Evolutionary conservation across 139 green algal genomes (phyloP).

Genomic region (Deuterostichococcus epilithicus): DNA sequence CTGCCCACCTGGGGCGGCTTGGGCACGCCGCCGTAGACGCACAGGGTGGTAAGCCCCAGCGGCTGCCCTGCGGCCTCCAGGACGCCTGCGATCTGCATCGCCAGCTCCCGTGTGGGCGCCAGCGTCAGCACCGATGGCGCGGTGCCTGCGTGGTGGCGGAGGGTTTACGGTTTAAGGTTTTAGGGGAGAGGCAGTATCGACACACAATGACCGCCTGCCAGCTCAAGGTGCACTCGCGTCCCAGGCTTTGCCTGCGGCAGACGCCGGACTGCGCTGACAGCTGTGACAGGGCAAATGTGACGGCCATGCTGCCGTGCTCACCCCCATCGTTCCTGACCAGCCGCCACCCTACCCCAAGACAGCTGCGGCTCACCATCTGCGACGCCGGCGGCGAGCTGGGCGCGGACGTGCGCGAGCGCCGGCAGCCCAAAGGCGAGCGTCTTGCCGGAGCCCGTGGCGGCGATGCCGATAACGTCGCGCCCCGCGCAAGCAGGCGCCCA

Average conservation of each 20-base stretch:
- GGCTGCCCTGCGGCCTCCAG: conserved; percentile 56
- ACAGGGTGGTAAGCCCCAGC: conserved; percentile 53
- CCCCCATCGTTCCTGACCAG: not conserved
- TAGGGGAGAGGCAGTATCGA: not conserved
- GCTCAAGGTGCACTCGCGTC: conserved; percentile 1
- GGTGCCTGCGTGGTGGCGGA: conserved; percentile 31
- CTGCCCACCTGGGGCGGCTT: conserved; percentile 63
- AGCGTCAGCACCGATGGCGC: conserved; percentile 72
- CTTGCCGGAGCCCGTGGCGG: conserved; percentile 78
- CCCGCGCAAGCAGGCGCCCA: conserved; percentile 80
- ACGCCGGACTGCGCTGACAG: not conserved
- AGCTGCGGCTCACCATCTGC: conserved; percentile 4
- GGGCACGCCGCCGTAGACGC: conserved; percentile 88
- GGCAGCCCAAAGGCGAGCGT: conserved; percentile 85
- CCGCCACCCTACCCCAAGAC: not conserved
- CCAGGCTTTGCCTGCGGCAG: not conserved
- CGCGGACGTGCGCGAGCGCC: conserved; percentile 69
- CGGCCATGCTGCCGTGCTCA: not conserved
- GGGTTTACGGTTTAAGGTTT: too few species aligned
- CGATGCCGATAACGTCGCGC: conserved; percentile 83
- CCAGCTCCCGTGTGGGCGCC: conserved; percentile 90
- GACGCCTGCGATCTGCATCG: conserved; percentile 75
- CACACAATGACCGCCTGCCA: too few species aligned
- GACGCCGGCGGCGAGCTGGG: conserved; percentile 41
- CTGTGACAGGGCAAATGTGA: not conserved